Conservation (phyloP, 805 yeast species). For the Sungouiella thailandica region DNA sequence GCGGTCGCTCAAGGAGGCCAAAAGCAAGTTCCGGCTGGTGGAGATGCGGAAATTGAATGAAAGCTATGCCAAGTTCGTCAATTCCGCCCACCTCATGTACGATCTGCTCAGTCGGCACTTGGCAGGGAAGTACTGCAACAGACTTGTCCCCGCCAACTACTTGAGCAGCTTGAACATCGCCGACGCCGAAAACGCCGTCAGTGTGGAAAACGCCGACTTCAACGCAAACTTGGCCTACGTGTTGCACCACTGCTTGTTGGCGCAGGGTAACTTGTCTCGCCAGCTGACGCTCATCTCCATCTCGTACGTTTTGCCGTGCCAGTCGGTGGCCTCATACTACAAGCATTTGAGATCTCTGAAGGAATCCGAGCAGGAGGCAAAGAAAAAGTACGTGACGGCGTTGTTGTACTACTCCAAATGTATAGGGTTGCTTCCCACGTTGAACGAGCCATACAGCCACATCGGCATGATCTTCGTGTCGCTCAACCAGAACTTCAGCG, state of each 20-base stretch:
- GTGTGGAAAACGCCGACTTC: constrained; percentile 9
- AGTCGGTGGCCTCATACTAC: constrained; percentile 10
- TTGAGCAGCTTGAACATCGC: neutral
- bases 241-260: constrained; percentile 13
- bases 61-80: constrained; percentile 44
- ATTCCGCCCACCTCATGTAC: constrained; percentile 47
- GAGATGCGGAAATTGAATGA: constrained; percentile 56
- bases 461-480: constrained; percentile 43
- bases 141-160: constrained; percentile 20
- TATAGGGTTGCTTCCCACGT: constrained; percentile 55
- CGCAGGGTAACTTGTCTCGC: constrained; percentile 14
- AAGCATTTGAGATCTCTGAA: constrained; percentile 5
- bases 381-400: constrained; percentile 24
- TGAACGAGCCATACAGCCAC: constrained; percentile 63
- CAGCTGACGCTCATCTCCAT: constrained; percentile 7
- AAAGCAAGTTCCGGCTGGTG: constrained; percentile 29
- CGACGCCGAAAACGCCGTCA: neutral
- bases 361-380: constrained; percentile 32
- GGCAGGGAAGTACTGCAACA: constrained; percentile 32
- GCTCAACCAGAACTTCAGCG: constrained; percentile 42
- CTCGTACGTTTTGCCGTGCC: constrained; percentile 12
- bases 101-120: constrained; percentile 36
- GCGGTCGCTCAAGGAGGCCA: constrained; percentile 14
- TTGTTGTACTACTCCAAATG: constrained; percentile 44
- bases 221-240: constrained; percentile 10